Conservation (phyloP, 768 basidiomycete species). For the Mycena chlorophos region DNA sequence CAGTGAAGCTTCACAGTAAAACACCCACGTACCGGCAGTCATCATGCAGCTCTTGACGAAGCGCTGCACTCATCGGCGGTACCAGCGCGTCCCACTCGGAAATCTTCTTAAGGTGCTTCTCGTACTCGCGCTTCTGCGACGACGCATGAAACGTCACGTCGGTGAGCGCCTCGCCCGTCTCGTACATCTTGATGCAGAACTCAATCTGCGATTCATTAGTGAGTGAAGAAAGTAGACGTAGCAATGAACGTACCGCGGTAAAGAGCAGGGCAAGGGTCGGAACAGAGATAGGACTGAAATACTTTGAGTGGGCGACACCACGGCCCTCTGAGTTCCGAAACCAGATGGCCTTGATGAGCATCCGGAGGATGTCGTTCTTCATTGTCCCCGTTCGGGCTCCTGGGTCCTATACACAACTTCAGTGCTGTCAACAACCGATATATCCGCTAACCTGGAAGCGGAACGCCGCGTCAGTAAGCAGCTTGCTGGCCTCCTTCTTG, state of each 20-base stretch:
- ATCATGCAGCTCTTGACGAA: constrained; percentile 10
- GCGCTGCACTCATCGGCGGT: neutral
- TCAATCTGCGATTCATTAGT: constrained; percentile 8
- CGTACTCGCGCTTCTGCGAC: neutral
- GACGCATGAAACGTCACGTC: constrained; percentile 3
- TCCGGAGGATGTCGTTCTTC: neutral
- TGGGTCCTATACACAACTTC: neutral
- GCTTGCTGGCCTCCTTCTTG: neutral
- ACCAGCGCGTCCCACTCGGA: constrained; percentile 4
- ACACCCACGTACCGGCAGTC: neutral
- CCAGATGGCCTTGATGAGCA: neutral
- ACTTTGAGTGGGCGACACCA: neutral
- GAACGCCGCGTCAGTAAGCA: neutral
- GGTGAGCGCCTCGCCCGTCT: constrained; percentile 7
- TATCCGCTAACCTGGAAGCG: neutral
- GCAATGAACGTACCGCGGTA: neutral
- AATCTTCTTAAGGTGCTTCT: neutral
- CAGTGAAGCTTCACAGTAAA: neutral
- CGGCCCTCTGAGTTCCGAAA: neutral
- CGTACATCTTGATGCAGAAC: constrained; percentile 15
- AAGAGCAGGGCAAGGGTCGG: neutral
- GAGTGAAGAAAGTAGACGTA: neutral
- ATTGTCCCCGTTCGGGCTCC: neutral
- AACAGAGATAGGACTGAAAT: neutral
- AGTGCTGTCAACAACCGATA: neutral